phyloP scores from a whole-genome alignment of 345 rosid species.

The Angophora floribunda region DNA sequence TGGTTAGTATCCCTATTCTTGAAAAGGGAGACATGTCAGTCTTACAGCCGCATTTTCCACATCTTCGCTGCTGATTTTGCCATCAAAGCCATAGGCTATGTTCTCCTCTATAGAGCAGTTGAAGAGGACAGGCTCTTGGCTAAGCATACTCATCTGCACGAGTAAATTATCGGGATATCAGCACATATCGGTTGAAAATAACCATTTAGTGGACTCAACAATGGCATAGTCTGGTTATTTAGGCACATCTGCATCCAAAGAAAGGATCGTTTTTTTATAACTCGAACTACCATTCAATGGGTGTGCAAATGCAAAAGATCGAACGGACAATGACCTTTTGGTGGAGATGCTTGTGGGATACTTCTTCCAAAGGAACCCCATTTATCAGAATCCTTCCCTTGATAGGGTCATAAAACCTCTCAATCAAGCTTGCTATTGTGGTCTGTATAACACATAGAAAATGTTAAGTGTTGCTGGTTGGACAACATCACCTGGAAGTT shows the following conservation, averaged over 20 bases:
- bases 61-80: constrained; percentile 41
- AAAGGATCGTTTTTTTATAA: not conserved
- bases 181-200: not conserved
- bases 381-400: constrained; percentile 74
- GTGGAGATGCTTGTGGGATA: constrained; percentile 77
- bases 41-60: constrained; percentile 71
- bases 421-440: constrained; percentile 83
- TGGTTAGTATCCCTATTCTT: not conserved
- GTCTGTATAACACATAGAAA: constrained; percentile 37
- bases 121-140: constrained; percentile 89
- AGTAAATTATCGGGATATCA: not conserved
- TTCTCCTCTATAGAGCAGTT: constrained; percentile 45
- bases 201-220: not conserved
- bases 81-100: constrained; percentile 63
- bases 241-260: not conserved
- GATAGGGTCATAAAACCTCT: constrained; percentile 81
- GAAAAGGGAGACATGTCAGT: not conserved
- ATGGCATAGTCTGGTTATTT: not conserved
- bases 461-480: not conserved
- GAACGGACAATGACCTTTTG: constrained; percentile 24
- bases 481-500: too few species aligned
- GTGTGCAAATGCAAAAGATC: too few species aligned
- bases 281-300: too few species aligned
- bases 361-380: constrained; percentile 70
- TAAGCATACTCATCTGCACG: constrained; percentile 71